Conservation (phyloP, 805 yeast genomes). For the Spathaspora girioi region DNA sequence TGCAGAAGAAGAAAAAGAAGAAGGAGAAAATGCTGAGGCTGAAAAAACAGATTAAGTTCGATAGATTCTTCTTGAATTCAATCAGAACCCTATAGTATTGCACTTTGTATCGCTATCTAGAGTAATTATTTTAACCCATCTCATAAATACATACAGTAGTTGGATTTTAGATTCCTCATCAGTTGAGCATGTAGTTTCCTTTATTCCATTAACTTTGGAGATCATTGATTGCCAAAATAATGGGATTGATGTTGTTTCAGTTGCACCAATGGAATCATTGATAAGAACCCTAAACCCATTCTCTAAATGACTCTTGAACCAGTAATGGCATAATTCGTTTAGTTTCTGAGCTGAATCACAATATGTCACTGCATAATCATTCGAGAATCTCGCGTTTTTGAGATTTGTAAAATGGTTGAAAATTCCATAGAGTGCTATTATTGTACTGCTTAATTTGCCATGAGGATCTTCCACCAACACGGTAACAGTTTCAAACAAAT, state of each 20-base stretch:
- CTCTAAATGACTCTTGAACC: background rate
- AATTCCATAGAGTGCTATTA: conserved; percentile 6
- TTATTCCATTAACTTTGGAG: background rate
- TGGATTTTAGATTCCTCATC: background rate
- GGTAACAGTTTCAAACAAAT: conserved; percentile 4
- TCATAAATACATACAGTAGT: conserved; percentile 3
- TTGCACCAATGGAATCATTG: conserved; percentile 3
- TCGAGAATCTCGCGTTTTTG: conserved; percentile 1
- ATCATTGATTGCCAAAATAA: conserved; percentile 2
- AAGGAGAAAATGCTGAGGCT: conserved; percentile 7
- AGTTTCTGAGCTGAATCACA: conserved; percentile 2
- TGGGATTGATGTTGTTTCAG: background rate
- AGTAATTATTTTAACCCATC: conserved; percentile 5
- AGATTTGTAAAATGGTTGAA: conserved; percentile 4
- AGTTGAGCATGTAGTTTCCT: background rate
- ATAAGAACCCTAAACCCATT: background rate
- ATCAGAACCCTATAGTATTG: background rate
- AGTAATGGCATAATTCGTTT: conserved; percentile 3
- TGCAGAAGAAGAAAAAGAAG: conserved; percentile 23
- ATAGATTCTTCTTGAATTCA: background rate
- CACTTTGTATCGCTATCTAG: background rate
- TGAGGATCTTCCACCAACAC: background rate
- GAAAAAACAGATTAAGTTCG: conserved; percentile 15
- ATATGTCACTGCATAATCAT: background rate
- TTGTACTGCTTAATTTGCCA: background rate